These are phyloP conservation scores for Veloboletus limbatus DNA, from an alignment of 1,284 basidiomycete genomes.

Conservation along the genomic window DNA sequence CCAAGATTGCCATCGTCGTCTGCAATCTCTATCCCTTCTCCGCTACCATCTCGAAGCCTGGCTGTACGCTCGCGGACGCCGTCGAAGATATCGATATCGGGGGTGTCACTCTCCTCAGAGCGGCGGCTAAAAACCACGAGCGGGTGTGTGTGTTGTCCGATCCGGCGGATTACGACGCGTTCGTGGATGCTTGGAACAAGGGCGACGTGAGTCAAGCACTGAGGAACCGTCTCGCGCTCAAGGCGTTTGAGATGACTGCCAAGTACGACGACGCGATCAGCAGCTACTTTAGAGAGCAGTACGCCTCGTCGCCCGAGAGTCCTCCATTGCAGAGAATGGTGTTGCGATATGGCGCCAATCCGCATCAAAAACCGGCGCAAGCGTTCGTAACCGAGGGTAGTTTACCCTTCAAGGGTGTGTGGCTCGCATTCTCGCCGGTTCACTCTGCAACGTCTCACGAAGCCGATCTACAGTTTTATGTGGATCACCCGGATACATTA, in stretches of 20 bases:
- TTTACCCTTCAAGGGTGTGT: conserved; percentile 89
- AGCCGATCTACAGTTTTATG: conserved; percentile 60
- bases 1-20: conserved; percentile 91
- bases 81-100: conserved; percentile 99
- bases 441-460: conserved; percentile 1
- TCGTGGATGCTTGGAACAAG: conserved; percentile 74
- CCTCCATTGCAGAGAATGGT: conserved; percentile 81
- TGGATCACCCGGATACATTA: conserved; percentile 98
- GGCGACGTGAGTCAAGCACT: conserved; percentile 72
- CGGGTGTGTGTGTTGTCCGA: conserved; percentile 92
- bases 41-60: conserved; percentile 84
- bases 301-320: conserved; percentile 77
- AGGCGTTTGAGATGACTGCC: conserved; percentile 97
- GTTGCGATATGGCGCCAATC: conserved; percentile 95
- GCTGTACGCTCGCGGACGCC: conserved; percentile 88
- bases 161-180: conserved; percentile 88
- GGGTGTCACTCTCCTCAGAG: conserved; percentile 95
- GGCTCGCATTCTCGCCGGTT: not conserved
- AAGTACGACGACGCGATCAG: conserved; percentile 95
- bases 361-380: conserved; percentile 98
- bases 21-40: conserved; percentile 99
- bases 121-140: conserved; percentile 98
- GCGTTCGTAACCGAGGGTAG: conserved; percentile 90
- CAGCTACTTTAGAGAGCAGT: conserved; percentile 96
- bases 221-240: conserved; percentile 84